Base-by-base conservation (phyloP, 768 basidiomycete species). In the Termitomyces sp. region DNA sequence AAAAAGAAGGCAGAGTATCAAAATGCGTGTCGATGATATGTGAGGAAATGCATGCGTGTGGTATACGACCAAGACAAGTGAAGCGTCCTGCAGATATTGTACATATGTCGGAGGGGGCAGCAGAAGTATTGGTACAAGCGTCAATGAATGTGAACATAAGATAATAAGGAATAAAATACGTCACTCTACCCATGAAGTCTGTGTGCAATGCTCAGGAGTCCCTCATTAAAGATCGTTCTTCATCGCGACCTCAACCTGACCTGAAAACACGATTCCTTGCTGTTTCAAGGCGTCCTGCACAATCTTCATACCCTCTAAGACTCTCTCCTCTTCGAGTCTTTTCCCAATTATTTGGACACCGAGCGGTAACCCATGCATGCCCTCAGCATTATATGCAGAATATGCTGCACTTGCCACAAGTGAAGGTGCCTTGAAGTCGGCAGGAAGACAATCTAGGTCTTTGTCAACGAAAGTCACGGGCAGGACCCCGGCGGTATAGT, bases 311-410 rank as follows among this genome's bases (percentile, higher is more conserved):
- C 81, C 85, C 63, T 83, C 81, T 7, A 89, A 60, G 2, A 87
- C 86, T 63, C 84, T 84, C 69, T 91, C 89, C 68, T 90, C 89
- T 65, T 87, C 83, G 41, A 87, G 74, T 42, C 82, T 71, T 45
- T 77, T 70, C 1, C 85, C 86, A 1, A 82, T 75, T 33, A 89
- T 67, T 64, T 89, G 86, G 11, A 88, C 80, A 1, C 85, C 84
- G 1, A 89, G 64, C 0, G 88, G 86, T 5, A 88, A 70, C 7
- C 87, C 87, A 55, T 84, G 77, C 83, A 87, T 87, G 57, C 78
- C 75, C 14, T 79, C 70, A 1, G 81, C 75, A 50, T 87, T 78
- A 51, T 89, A 90, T 1, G 77, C 74, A 0, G 73, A 66, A 59
- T 75, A 79, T 3, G 75, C 78, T 3, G 43, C 11, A 6, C 15